Evolutionary conservation across 2,329 filamentous ascomycete genomes (phyloP), one percentile per base, ranked within the genome.

Genomic region (Thelonectria olida): DNA sequence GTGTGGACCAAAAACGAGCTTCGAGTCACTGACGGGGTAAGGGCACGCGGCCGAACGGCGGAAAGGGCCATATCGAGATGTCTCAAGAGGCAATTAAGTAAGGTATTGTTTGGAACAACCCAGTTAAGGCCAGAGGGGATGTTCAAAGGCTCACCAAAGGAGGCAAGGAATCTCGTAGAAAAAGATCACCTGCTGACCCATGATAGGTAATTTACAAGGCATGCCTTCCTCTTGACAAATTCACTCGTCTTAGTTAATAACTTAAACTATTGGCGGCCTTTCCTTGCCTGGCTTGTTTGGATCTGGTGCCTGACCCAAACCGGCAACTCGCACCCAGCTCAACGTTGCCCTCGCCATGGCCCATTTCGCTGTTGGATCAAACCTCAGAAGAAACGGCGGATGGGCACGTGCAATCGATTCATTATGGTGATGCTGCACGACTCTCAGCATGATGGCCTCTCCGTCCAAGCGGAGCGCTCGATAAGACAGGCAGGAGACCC

Each of bases 201-300:
- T n/a, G n/a, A n/a, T n/a, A 47, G 39, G 38, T 41, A 31, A 39
- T 54, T 34, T 51, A 15, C 13, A 49, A 22, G 31, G 34, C 41
- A 45, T 39, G 22, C 19, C 28, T 51, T 7, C 36, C 9, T 17
- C 12, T 39, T 7, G 17, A 58, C 34, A 50, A n/a, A n/a, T 50
- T 54, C 50, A 49, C 50, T 59, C 56, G 50, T 38, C 45, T 23
- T n/a, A n/a, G n/a, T n/a, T n/a, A n/a, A n/a, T n/a, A n/a, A n/a
- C n/a, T n/a, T 50, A 38, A 41, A 50, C 57, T 49, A 50, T 45
- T 54, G 20, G 50, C 31, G 50, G 39, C 48, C 36, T 59, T 48
- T 53, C 42, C 49, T 47, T 19, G 55, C 25, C 25, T 31, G 50
- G 38, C 49, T 47, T 19, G 55, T 27, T 25, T 31, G 50, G 38